Percentiles rank a stretch among this genome's conserved stretches.
Evolutionary conservation across 805 yeast species (phyloP).

Genomic region (Spathaspora arborariae): DNA sequence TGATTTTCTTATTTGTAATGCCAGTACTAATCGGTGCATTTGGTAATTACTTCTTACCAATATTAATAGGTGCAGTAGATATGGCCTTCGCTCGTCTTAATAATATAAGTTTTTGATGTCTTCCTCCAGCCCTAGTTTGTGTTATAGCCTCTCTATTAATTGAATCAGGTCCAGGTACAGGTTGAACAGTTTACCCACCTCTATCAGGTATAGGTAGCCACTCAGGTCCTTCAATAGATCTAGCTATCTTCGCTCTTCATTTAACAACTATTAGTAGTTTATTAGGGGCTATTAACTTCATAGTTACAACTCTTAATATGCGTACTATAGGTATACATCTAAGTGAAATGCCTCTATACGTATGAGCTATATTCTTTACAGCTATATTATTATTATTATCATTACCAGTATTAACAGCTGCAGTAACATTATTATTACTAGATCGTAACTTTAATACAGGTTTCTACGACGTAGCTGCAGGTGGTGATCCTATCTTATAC

Average conservation of each 20-base stretch:
- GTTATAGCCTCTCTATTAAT: not conserved
- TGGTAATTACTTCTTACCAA: constrained; percentile 19
- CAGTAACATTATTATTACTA: not conserved
- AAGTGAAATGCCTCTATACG: not conserved
- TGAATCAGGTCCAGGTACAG: constrained; percentile 1
- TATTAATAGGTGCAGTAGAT: constrained; percentile 17
- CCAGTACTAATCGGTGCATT: constrained; percentile 18
- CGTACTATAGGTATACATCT: not conserved
- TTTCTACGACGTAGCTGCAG: too few species aligned
- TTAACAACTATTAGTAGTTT: too few species aligned
- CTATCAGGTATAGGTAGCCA: not conserved
- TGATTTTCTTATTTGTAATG: constrained; percentile 22
- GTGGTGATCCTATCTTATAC: too few species aligned
- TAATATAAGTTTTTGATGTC: too few species aligned
- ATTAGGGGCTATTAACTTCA: too few species aligned
- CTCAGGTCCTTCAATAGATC: too few species aligned
- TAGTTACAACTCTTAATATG: too few species aligned
- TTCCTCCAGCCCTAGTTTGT: not conserved
- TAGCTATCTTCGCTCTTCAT: too few species aligned
- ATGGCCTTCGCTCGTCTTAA: constrained; percentile 16
- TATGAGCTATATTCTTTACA: not conserved
- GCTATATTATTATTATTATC: not conserved
- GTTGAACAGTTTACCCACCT: not conserved
- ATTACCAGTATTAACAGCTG: not conserved
- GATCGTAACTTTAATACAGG: not conserved